Percentiles rank a stretch among this genome's conserved stretches.
phyloP scores from a whole-genome alignment of 352 stramenopile genomes.

The Phytophthora foliorum region DNA sequence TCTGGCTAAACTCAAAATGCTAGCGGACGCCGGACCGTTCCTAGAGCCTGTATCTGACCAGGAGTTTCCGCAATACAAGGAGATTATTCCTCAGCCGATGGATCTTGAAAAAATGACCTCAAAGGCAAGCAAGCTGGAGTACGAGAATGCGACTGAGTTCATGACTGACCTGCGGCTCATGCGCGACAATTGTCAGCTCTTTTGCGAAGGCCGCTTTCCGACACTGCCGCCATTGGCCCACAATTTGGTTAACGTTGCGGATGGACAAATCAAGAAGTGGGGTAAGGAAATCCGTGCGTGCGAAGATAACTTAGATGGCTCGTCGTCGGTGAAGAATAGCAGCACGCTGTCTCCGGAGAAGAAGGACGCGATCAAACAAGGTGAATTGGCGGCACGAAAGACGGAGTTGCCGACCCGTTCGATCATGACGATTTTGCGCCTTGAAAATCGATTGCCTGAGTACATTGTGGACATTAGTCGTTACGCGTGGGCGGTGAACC shows the following conservation, averaged over 20 bases:
- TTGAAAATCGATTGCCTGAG: slow-evolving; percentile 84
- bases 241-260: slow-evolving; percentile 74
- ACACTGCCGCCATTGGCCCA: slow-evolving; percentile 76
- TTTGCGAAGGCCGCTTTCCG: slow-evolving; percentile 84
- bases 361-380: slow-evolving; percentile 12
- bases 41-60: slow-evolving; percentile 79
- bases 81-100: slow-evolving; percentile 83
- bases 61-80: slow-evolving; percentile 89
- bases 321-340: slow-evolving; percentile 26
- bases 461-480: slow-evolving; percentile 79
- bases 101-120: slow-evolving; percentile 66
- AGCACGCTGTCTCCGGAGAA: slow-evolving; percentile 11
- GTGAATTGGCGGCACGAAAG: slow-evolving; percentile 6
- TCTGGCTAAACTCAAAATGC: slow-evolving; percentile 67
- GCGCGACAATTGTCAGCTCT: slow-evolving; percentile 81
- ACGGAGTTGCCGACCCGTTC: slow-evolving; percentile 29
- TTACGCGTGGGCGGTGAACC: slow-evolving; percentile 69
- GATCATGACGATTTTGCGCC: slow-evolving; percentile 76
- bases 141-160: slow-evolving; percentile 63
- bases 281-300: slow-evolving; percentile 70
- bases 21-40: slow-evolving; percentile 76
- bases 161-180: slow-evolving; percentile 77
- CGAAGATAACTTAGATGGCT: slow-evolving; percentile 41
- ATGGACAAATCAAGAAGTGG: slow-evolving; percentile 75
- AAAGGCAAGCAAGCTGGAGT: slow-evolving; percentile 69